Evolutionary conservation across 768 basidiomycete species (phyloP).

Genomic region (Xerocomellus intermedius): DNA sequence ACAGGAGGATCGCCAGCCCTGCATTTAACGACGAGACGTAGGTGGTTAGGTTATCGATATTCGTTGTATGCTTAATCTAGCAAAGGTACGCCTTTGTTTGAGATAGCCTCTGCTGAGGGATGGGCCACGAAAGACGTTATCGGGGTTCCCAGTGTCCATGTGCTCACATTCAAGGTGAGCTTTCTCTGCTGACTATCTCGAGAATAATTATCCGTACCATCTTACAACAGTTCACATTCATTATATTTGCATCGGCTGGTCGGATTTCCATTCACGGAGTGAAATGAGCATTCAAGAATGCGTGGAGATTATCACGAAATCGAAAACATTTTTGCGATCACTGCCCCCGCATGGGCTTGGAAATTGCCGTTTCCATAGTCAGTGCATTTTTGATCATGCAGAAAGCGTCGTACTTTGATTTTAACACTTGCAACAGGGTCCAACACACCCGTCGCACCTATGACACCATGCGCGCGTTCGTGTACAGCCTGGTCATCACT

Average conservation of each 20-base stretch:
- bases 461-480: conserved; percentile 22
- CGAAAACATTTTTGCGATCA: conserved; percentile 18
- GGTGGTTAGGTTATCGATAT: not conserved
- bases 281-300: conserved; percentile 24
- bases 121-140: conserved; percentile 17
- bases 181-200: not conserved
- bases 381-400: not conserved
- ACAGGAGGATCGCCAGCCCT: conserved; percentile 10
- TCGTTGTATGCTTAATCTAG: not conserved
- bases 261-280: conserved; percentile 21
- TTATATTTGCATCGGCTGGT: conserved; percentile 24
- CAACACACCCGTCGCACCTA: conserved; percentile 19
- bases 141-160: conserved; percentile 14
- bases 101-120: conserved; percentile 18
- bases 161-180: conserved; percentile 21
- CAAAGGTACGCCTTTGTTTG: conserved; percentile 23
- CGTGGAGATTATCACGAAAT: conserved; percentile 14
- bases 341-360: conserved; percentile 23
- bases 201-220: not conserved
- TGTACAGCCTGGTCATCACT: conserved; percentile 12
- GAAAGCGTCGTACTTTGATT: not conserved
- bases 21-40: conserved; percentile 27
- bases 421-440: conserved; percentile 11
- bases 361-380: conserved; percentile 22
- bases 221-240: conserved; percentile 18